Evolutionary conservation across 305 asterid genomes (phyloP), one percentile per base, ranked within the genome.

Genomic region (Fraxinus greggii): DNA sequence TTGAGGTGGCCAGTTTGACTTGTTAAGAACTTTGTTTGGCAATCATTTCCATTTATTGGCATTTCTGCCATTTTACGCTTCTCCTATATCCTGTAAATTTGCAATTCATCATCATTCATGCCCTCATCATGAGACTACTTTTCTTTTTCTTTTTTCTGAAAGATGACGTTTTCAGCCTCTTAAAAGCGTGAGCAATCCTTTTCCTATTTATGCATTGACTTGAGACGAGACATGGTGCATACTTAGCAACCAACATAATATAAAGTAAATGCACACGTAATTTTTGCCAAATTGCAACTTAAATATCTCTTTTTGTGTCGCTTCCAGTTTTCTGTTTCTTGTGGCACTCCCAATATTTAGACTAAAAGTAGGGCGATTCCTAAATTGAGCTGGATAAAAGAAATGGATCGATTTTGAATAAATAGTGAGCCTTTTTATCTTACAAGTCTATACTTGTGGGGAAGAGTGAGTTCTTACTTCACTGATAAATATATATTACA

Each of bases 21-120:
- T 78, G 80, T 78, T 70, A 15, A 75, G 33, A 72, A 78, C 75
- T 74, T 78, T 21, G 35, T 79, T 81, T 1, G 56, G 56, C 15
- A 45, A 45, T 0, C n/a, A 12, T 67, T 32, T 23, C 76, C 38
- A 15, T 17, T 42, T 40, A 38, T 73, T 76, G 81, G 78, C 23
- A 9, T 67, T 51, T 65, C 29, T 61, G 23, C 65, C 63, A 42
- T 21, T 76, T 29, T n/a, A 67, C 24, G n/a, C 23, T 17, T 51
- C n/a, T 51, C 63, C 24, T 51, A n/a, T 48, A 15, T 15, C 23
- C 21, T 5, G 19, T 48, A 13, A 48, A 48, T 48, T 48, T 48
- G 59, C 59, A 48, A 15, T 48, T 13, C 19, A 48, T 48, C 61
- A 48, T 15, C 4, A 48, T 45, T 45, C 56, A 45, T 45, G 56